Conservation (phyloP, 2,329 filamentous ascomycete species). For the Falciphora oryzae region DNA sequence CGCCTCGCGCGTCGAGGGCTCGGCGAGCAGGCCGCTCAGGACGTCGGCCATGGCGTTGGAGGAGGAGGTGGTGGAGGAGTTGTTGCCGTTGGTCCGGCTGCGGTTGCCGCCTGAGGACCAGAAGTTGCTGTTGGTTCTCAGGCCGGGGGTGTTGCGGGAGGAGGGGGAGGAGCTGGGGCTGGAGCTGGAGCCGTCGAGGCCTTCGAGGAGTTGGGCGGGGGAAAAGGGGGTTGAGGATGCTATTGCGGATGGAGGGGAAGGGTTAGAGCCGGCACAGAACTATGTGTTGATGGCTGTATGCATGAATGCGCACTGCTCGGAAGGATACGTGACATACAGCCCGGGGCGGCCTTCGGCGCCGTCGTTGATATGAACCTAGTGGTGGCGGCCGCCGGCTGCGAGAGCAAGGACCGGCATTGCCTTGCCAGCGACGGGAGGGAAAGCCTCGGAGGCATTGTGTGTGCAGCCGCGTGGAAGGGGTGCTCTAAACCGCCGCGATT, state of each 20-base stretch:
- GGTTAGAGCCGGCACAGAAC: background rate
- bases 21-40: constrained; percentile 13
- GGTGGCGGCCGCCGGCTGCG: constrained; percentile 9
- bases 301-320: background rate
- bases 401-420: constrained; percentile 13
- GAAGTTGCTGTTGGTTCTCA: background rate
- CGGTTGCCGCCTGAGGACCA: background rate
- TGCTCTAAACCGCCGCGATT: background rate
- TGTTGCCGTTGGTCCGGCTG: background rate
- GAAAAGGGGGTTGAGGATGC: background rate
- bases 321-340: background rate
- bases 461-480: background rate
- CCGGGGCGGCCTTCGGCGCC: background rate
- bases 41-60: background rate
- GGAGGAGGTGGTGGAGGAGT: constrained; percentile 2
- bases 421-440: constrained; percentile 8
- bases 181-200: background rate
- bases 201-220: background rate
- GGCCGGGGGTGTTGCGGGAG: background rate
- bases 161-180: constrained; percentile 2
- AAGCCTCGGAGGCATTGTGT: constrained; percentile 16
- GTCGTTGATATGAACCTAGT: constrained; percentile 7
- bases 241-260: background rate
- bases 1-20: constrained; percentile 11
- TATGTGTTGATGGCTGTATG: too few relatives aligned